Percentiles rank a stretch among this genome's conserved stretches.
Evolutionary conservation across 2,329 filamentous ascomycete species (phyloP).

Genomic region (Gliomastix tumulicola): DNA sequence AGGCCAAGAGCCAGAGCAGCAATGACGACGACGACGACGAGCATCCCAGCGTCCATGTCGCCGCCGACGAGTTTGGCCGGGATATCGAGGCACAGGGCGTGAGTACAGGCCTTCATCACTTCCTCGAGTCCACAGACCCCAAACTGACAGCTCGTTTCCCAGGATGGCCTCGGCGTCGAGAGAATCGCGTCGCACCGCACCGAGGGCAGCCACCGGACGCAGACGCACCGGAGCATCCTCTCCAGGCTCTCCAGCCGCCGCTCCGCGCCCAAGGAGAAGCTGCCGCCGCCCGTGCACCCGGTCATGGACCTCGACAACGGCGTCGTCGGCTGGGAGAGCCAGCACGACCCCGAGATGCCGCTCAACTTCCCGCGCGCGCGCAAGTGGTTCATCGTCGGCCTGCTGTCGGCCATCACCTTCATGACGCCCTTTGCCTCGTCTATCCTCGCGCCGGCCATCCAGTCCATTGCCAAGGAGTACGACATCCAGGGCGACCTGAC

Average conservation of each 20-base stretch:
- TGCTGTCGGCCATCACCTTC: slow-evolving; percentile 55
- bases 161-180: slow-evolving; percentile 9
- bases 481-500: slow-evolving; percentile 10
- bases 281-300: slow-evolving; percentile 30
- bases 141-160: background rate
- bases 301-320: slow-evolving; percentile 41
- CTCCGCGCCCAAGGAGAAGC: slow-evolving; percentile 13
- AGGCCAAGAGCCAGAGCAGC: slow-evolving; percentile 7
- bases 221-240: slow-evolving; percentile 14
- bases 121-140: background rate
- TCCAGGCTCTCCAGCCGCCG: slow-evolving; percentile 13
- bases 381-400: slow-evolving; percentile 51
- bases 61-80: slow-evolving; percentile 8
- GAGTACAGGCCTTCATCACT: background rate
- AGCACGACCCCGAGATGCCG: slow-evolving; percentile 50
- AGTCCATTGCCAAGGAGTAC: slow-evolving; percentile 29
- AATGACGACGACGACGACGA: slow-evolving; percentile 7
- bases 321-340: slow-evolving; percentile 54
- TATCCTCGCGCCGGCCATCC: slow-evolving; percentile 45
- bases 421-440: slow-evolving; percentile 60
- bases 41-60: too few species aligned
- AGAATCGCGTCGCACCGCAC: slow-evolving; percentile 10
- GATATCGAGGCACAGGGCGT: slow-evolving; percentile 14
- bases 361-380: slow-evolving; percentile 47
- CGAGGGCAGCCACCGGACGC: slow-evolving; percentile 10